Evolutionary conservation across 2,329 filamentous ascomycete genomes (phyloP).

Genomic region (Colletotrichum kahawae): DNA sequence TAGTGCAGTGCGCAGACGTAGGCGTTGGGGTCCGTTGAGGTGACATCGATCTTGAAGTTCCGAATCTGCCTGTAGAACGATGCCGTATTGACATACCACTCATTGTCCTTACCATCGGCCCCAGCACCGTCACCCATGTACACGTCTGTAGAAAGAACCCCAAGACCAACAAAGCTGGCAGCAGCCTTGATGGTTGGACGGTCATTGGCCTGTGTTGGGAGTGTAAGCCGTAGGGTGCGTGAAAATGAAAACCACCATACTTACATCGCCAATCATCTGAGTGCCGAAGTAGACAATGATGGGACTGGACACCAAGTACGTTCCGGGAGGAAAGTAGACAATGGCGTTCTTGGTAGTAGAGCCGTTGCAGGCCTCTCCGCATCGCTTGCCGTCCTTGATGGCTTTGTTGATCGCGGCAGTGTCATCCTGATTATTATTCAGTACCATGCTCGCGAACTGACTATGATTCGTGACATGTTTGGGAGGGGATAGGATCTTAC

Average conservation of each 20-base stretch:
- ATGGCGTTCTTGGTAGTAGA: slow-evolving; percentile 21
- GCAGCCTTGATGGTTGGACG: slow-evolving; percentile 59
- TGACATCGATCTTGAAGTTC: neutral
- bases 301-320: slow-evolving; percentile 17
- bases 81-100: neutral
- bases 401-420: slow-evolving; percentile 47
- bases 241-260: rapidly evolving
- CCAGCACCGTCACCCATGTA: slow-evolving; percentile 25
- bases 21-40: neutral
- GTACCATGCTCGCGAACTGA: neutral
- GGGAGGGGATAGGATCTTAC: neutral
- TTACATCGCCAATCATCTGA: slow-evolving; percentile 8
- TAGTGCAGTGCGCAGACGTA: slow-evolving; percentile 37
- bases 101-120: slow-evolving; percentile 37
- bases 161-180: slow-evolving; percentile 57
- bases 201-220: neutral
- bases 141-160: slow-evolving; percentile 55
- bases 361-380: slow-evolving; percentile 16
- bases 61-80: slow-evolving; percentile 34
- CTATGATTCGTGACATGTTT: neutral
- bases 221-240: rapidly evolving
- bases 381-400: slow-evolving; percentile 21
- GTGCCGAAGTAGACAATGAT: slow-evolving; percentile 15
- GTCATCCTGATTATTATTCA: slow-evolving; percentile 43
- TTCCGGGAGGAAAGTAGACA: slow-evolving; percentile 24